Evolutionary conservation across 495 filamentous ascomycete species (phyloP).

Genomic region (Astrothelium subdiscretum): DNA sequence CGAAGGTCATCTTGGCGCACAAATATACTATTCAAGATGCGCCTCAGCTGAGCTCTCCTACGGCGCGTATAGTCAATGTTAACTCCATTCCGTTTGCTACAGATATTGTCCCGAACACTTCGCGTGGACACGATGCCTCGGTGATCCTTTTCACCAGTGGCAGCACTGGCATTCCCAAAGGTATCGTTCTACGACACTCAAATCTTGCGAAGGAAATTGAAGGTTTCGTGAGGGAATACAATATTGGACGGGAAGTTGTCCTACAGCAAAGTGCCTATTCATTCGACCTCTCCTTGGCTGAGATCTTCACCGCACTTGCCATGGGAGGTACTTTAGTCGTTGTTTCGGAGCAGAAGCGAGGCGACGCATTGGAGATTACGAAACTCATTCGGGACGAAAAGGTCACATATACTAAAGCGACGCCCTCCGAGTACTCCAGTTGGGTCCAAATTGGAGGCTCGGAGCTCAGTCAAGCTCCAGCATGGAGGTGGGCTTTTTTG

Average conservation of each 20-base stretch:
- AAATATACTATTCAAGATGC: not conserved
- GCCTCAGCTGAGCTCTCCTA: not conserved
- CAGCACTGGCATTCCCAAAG: constrained; percentile 10
- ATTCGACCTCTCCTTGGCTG: constrained; percentile 31
- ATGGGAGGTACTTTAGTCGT: constrained; percentile 29
- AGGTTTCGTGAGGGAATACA: not conserved
- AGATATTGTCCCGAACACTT: not conserved
- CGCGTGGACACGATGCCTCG: not conserved
- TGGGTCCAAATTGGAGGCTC: constrained; percentile 23
- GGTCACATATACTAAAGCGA: constrained; percentile 31
- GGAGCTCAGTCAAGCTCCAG: not conserved
- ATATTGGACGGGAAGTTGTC: constrained; percentile 8
- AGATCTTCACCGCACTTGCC: constrained; percentile 24
- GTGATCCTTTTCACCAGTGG: not conserved
- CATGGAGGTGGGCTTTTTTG: not conserved
- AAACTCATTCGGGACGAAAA: constrained; percentile 24
- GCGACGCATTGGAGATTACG: not conserved
- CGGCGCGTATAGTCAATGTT: not conserved
- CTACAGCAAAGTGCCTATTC: constrained; percentile 35
- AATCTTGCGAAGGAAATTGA: not conserved
- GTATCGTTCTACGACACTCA: constrained; percentile 12
- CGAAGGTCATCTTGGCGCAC: not conserved
- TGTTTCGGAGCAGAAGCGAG: constrained; percentile 3
- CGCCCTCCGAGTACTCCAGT: constrained; percentile 32
- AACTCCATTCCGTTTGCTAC: not conserved